phyloP scores from a whole-genome alignment of 768 basidiomycete genomes.

The Podaxis pistillaris region DNA sequence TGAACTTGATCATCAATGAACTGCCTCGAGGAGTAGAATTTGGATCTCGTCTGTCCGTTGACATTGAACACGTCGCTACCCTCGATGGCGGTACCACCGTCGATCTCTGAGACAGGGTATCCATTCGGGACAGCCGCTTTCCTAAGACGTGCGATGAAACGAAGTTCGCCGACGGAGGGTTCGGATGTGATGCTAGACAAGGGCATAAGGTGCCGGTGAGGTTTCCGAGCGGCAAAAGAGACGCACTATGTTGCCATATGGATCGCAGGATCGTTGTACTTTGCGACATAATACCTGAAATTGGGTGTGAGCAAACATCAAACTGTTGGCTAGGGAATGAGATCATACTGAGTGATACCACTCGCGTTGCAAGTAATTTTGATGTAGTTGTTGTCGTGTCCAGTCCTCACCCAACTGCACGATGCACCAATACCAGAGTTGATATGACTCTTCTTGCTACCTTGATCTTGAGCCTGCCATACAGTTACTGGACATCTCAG shows the following conservation, averaged over 20 bases:
- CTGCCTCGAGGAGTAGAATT: slow-evolving; percentile 33
- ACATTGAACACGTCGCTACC: slow-evolving; percentile 33
- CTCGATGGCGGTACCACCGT: slow-evolving; percentile 35
- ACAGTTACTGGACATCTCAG: not conserved
- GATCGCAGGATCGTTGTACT: slow-evolving; percentile 33
- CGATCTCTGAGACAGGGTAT: slow-evolving; percentile 24
- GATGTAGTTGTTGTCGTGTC: slow-evolving; percentile 34
- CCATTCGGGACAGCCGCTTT: slow-evolving; percentile 28
- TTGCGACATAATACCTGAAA: slow-evolving; percentile 31
- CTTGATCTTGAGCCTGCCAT: slow-evolving; percentile 26
- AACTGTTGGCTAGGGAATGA: not conserved
- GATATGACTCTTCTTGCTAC: slow-evolving; percentile 31
- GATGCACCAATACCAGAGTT: slow-evolving; percentile 31
- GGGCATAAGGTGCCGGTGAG: not conserved
- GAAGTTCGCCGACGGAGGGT: slow-evolving; percentile 36
- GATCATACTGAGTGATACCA: slow-evolving; percentile 29
- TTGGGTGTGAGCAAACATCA: not conserved
- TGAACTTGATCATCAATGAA: slow-evolving; percentile 36
- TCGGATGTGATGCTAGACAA: slow-evolving; percentile 29
- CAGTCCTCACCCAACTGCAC: slow-evolving; percentile 27
- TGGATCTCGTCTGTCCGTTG: slow-evolving; percentile 30
- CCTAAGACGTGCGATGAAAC: slow-evolving; percentile 34
- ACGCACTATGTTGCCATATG: slow-evolving; percentile 39
- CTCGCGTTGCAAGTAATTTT: slow-evolving; percentile 35
- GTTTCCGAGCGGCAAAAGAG: not conserved